A percentile compares a stretch with the other conserved stretches of the same genome.
phyloP scores from a whole-genome alignment of 2,329 filamentous ascomycete species.

The Colletotrichum karsti region DNA sequence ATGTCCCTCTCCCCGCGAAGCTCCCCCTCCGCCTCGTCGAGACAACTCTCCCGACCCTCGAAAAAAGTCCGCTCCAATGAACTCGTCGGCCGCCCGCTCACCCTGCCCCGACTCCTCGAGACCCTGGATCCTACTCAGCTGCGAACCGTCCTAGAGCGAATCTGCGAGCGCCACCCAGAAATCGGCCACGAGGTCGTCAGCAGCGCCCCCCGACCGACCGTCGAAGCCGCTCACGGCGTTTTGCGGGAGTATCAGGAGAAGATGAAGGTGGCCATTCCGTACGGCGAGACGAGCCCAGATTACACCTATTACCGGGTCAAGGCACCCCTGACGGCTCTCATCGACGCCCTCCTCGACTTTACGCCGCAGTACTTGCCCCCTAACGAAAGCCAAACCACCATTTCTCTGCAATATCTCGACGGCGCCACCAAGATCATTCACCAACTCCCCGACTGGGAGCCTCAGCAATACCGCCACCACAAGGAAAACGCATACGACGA shows the following conservation, averaged over 20 bases:
- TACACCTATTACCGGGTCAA: slow-evolving; percentile 95
- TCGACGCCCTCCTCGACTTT: slow-evolving; percentile 92
- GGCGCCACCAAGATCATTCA: slow-evolving; percentile 92
- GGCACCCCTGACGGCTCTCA: slow-evolving; percentile 79
- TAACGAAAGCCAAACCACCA: slow-evolving; percentile 82
- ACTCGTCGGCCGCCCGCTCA: slow-evolving; percentile 64
- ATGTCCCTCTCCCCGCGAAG: slow-evolving; percentile 90
- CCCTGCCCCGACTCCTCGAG: slow-evolving; percentile 82
- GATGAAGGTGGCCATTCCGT: slow-evolving; percentile 83
- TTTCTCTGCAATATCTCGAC: slow-evolving; percentile 88
- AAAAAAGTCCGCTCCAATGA: slow-evolving; percentile 74
- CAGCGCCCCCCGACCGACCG: slow-evolving; percentile 86
- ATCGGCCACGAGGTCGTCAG: slow-evolving; percentile 86
- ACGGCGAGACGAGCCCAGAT: slow-evolving; percentile 85
- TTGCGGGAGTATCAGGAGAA: slow-evolving; percentile 82
- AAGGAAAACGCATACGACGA: slow-evolving; percentile 97
- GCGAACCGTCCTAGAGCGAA: slow-evolving; percentile 84
- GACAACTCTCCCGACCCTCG: slow-evolving; percentile 71
- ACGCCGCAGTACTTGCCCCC: slow-evolving; percentile 96
- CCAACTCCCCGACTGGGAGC: slow-evolving; percentile 89
- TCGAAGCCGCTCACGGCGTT: slow-evolving; percentile 81
- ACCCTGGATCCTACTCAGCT: slow-evolving; percentile 89
- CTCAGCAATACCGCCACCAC: slow-evolving; percentile 86
- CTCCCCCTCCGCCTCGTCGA: slow-evolving; percentile 79
- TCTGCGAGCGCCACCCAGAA: slow-evolving; percentile 89